Evolutionary conservation across 108 stramenopile genomes (phyloP).

Genomic region (Schizochytrium sp.): DNA sequence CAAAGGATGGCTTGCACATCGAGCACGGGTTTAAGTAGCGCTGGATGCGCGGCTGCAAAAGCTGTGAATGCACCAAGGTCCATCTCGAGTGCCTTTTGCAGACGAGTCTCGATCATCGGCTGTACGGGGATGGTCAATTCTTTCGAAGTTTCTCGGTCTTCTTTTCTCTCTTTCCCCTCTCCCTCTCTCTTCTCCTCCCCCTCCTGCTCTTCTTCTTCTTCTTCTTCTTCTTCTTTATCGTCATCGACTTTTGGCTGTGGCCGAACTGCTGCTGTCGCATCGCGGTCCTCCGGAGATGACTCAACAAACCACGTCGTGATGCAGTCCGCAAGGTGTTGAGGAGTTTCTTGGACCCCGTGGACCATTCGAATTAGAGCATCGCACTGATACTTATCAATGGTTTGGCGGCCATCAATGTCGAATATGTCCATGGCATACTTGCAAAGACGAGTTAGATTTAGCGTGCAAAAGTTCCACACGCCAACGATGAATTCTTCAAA

Average conservation of each 20-base stretch:
- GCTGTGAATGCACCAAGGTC: background rate
- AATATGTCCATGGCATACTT: background rate
- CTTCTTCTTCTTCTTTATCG: no score
- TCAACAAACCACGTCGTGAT: no score
- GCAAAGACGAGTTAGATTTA: background rate
- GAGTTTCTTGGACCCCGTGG: background rate
- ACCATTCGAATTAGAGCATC: background rate
- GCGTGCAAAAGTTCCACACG: constrained; percentile 7
- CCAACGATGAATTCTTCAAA: constrained; percentile 3
- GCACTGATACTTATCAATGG: background rate
- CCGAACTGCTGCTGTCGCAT: no score
- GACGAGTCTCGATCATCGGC: no score
- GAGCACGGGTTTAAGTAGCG: background rate
- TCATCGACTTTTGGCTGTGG: no score
- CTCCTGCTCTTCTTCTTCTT: no score
- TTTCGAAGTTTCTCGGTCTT: no score
- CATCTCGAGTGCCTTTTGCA: background rate
- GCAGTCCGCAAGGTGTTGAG: background rate
- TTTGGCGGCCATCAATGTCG: background rate
- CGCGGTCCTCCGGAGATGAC: no score
- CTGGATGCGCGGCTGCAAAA: background rate
- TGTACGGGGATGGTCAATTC: no score
- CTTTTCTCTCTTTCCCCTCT: no score
- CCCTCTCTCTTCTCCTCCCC: no score
- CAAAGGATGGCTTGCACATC: background rate